These are phyloP conservation scores for Zygotorulaspora florentina DNA, from an alignment of 805 yeast genomes.

Conservation along the genomic window DNA sequence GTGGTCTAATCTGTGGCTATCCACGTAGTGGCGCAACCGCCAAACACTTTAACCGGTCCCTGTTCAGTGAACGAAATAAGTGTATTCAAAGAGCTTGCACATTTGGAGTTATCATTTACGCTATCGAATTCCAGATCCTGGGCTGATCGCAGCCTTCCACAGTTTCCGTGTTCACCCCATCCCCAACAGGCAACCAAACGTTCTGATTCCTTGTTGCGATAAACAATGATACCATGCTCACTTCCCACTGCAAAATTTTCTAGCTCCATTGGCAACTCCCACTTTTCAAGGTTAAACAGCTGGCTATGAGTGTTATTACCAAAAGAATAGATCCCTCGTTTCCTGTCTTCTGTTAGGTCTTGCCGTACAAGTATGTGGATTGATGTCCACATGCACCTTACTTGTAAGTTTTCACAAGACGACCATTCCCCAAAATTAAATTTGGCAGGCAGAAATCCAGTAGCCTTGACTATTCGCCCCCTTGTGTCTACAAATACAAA, in stretches of 20 bases:
- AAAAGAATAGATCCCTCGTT: conserved; percentile 38
- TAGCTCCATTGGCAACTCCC: conserved; percentile 9
- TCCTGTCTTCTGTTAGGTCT: background rate
- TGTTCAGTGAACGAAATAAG: conserved; percentile 1
- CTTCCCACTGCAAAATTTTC: conserved; percentile 57
- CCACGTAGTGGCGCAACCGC: conserved; percentile 30
- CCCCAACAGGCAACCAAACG: conserved; percentile 74
- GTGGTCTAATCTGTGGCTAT: conserved; percentile 18
- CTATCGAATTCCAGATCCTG: background rate
- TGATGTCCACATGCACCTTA: conserved; percentile 70
- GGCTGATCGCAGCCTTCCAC: conserved; percentile 46
- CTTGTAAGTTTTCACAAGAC: background rate
- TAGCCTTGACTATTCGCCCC: conserved; percentile 12
- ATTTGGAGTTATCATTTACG: conserved; percentile 28
- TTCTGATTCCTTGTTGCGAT: background rate
- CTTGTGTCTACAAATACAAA: conserved; percentile 15
- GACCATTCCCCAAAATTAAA: conserved; percentile 17
- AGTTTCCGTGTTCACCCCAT: conserved; percentile 99
- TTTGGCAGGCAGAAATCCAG: conserved; percentile 21
- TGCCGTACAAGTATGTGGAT: conserved; percentile 43
- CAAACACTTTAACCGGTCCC: conserved; percentile 23
- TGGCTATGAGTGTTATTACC: conserved; percentile 85
- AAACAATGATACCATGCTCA: conserved; percentile 69
- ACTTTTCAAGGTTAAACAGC: conserved; percentile 28
- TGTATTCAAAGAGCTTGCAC: conserved; percentile 20